Conservation (phyloP, 805 yeast genomes). For the Ascoidea asiatica region DNA sequence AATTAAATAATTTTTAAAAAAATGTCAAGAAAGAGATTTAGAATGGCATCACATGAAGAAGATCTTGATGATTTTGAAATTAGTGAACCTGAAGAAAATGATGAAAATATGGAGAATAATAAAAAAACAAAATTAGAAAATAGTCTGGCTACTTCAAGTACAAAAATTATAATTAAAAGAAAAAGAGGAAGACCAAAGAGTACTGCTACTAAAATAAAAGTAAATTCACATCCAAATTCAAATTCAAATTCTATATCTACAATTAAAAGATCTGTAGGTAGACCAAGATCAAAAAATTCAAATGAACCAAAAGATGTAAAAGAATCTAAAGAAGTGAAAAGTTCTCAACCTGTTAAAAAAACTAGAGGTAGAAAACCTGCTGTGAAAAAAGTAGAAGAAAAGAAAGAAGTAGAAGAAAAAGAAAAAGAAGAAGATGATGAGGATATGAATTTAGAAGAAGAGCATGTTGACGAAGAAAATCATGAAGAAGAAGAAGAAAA, state of each 20-base stretch:
- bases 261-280: conserved; percentile 14
- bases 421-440: conserved; percentile 79
- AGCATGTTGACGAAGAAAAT: conserved; percentile 4
- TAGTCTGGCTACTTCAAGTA: conserved; percentile 6
- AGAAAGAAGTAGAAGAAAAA: conserved; percentile 75
- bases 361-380: conserved; percentile 29
- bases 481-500: conserved; percentile 11
- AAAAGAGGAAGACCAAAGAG: background rate
- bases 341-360: background rate
- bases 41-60: background rate
- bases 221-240: background rate
- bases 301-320: background rate
- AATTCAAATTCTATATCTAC: background rate
- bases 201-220: background rate
- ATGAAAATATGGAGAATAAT: conserved; percentile 46
- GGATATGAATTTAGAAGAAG: conserved; percentile 25
- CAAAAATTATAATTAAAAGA: conserved; percentile 16
- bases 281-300: conserved; percentile 36
- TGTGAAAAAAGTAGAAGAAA: conserved; percentile 91
- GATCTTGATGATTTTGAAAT: background rate
- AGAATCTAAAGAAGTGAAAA: background rate
- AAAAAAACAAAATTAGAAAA: background rate
- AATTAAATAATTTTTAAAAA: background rate
- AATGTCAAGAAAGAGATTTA: background rate
- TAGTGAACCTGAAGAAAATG: conserved; percentile 7